phyloP scores from a whole-genome alignment of 1,284 basidiomycete genomes.

The Rhodotorula mucilaginosa region DNA sequence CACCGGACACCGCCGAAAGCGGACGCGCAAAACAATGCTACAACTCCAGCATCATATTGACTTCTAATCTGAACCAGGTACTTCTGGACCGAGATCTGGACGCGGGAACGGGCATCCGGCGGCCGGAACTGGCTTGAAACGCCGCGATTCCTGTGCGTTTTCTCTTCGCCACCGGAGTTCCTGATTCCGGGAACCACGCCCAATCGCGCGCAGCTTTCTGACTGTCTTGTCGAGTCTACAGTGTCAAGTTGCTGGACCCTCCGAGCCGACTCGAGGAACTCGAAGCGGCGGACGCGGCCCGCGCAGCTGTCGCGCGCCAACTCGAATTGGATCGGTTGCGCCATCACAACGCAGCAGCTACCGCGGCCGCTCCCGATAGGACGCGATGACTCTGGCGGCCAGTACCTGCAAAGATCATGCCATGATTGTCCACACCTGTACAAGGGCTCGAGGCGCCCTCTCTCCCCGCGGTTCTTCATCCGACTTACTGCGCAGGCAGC shows the following conservation, averaged over 20 bases:
- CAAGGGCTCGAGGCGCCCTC: no score
- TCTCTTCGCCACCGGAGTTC: background rate
- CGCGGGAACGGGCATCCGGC: slow-evolving; percentile 80
- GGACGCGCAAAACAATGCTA: no score
- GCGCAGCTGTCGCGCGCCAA: background rate
- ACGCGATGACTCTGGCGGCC: background rate
- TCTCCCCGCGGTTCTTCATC: no score
- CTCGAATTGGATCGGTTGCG: slow-evolving; percentile 2
- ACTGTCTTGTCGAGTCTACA: background rate
- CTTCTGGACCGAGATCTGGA: slow-evolving; percentile 94
- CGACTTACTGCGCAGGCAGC: no score
- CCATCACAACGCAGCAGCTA: no score
- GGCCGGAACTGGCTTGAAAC: slow-evolving; percentile 71
- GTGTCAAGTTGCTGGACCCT: slow-evolving; percentile 29
- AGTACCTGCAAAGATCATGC: no score
- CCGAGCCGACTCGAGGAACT: slow-evolving; percentile 22
- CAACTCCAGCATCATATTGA: no score
- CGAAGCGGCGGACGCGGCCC: slow-evolving; percentile 18
- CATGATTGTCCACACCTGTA: no score
- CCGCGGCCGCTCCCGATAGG: background rate
- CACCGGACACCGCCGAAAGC: no score
- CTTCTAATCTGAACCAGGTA: no score
- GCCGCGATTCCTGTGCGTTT: slow-evolving; percentile 71
- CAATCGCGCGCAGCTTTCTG: background rate
- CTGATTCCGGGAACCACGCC: no score